These are phyloP conservation scores for Singerocomus rubriflavus DNA, from an alignment of 1,284 basidiomycete genomes.

Conservation along the genomic window DNA sequence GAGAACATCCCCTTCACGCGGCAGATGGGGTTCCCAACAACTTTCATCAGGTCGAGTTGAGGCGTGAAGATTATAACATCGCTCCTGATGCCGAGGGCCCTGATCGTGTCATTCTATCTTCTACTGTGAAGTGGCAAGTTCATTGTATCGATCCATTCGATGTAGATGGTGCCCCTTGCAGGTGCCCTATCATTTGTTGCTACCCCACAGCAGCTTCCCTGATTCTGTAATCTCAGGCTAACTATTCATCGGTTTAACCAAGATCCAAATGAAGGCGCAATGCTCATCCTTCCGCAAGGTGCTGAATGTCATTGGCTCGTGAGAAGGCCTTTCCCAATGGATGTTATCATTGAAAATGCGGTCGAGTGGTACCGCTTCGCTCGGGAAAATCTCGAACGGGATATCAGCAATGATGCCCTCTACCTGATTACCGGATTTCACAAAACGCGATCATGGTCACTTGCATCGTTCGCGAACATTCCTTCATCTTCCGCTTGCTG, in stretches of 20 bases:
- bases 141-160: too few relatives aligned
- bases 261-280: constrained; percentile 12
- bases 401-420: constrained; percentile 14
- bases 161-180: too few relatives aligned
- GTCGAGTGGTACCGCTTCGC: constrained; percentile 13
- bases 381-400: constrained; percentile 7
- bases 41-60: constrained; percentile 7
- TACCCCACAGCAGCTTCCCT: too few relatives aligned
- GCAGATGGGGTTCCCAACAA: constrained; percentile 15
- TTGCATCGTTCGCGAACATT: constrained; percentile 4
- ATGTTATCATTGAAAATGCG: not conserved
- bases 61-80: too few relatives aligned
- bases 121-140: not conserved
- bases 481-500: too few relatives aligned
- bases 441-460: constrained; percentile 16
- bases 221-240: too few relatives aligned
- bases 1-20: constrained; percentile 7
- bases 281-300: constrained; percentile 17
- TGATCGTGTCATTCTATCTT: constrained; percentile 11
- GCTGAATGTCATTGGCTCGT: constrained; percentile 8
- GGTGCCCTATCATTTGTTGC: too few relatives aligned
- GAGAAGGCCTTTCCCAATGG: not conserved
- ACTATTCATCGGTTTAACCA: too few relatives aligned
- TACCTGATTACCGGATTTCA: constrained; percentile 17
- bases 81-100: constrained; percentile 5